phyloP scores from a whole-genome alignment of 2,329 filamentous ascomycete genomes.

The Apiospora koreana region DNA sequence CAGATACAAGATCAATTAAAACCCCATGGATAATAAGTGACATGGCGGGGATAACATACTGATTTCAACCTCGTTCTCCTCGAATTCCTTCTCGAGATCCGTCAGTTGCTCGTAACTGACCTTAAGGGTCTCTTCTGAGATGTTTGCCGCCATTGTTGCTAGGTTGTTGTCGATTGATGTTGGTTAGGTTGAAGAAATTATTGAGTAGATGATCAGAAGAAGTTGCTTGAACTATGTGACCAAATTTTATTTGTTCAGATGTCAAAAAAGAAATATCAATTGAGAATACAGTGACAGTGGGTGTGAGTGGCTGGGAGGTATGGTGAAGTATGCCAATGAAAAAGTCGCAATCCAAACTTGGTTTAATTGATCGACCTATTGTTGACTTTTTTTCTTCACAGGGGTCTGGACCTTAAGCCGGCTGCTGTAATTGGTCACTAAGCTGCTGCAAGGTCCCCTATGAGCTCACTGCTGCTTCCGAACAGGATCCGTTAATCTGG shows the following conservation, averaged over 20 bases:
- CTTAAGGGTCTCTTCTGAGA: conserved; percentile 12
- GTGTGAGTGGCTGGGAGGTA: neutral
- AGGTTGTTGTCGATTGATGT: neutral
- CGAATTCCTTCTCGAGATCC: conserved; percentile 80
- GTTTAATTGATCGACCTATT: neutral
- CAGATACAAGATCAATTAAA: conserved; percentile 4
- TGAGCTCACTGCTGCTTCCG: conserved; percentile 1
- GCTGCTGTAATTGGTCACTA: neutral
- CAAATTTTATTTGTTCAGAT: neutral
- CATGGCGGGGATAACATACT: conserved; percentile 54
- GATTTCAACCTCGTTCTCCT: conserved; percentile 79
- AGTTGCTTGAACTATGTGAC: neutral
- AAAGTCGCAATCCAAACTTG: neutral
- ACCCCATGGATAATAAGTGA: neutral
- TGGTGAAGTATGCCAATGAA: neutral
- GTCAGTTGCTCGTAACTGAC: conserved; percentile 76
- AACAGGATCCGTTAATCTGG: conserved; percentile 3
- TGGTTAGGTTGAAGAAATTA: no score
- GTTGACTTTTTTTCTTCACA: neutral
- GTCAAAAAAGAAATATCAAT: neutral
- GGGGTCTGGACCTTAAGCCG: neutral
- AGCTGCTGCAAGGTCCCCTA: neutral
- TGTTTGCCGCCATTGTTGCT: neutral
- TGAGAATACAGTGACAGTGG: neutral
- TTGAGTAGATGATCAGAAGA: neutral